Evolutionary conservation across 2,329 filamentous ascomycete species (phyloP), one percentile per base, ranked within the genome.

Genomic region (Colletotrichum somersetense): DNA sequence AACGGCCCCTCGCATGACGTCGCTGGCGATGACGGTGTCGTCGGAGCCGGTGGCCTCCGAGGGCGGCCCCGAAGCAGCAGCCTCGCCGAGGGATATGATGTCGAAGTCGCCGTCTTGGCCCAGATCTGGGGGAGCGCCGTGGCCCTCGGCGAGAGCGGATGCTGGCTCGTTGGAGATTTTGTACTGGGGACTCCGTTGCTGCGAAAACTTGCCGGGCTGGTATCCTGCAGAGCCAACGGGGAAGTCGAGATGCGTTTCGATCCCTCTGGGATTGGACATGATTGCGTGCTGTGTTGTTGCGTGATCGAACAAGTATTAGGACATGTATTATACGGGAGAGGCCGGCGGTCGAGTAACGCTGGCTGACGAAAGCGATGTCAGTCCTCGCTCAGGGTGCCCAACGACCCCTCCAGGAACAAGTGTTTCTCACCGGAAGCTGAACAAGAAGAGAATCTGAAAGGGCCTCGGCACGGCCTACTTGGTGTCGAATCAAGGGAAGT

Each of bases 141-240:
- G 44, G 0, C 57, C 48, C 23, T 71, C 30, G 12, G 68, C 68
- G 14, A 71, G 62, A 53, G 58, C 63, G 8, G 69, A 40, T 5
- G 66, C 44, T 2, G 66, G 42, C 33, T 70, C 66, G 55, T 46
- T 72, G 30, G 70, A 72, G n/a, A 40, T 42, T 33, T 64, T 69
- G 38, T 62, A 65, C 30, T 72, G 70, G 14, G 70, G 70, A 38
- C 59, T 61, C 6, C 70, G 70, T 23, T 59, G 23, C 23, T 65
- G 35, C 5, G 62, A 62, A 67, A 42, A 72, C 52, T 61, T 61
- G 33, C 53, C 50, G 44, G 30, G 30, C 44, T 58, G 53, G 20
- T 64, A 58, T 12, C 50, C 58, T 11, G 20, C 30, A 5, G 52
- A 23, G 33, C 33, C 57, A n/a, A 35, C 18, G 23, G 30, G 44